phyloP scores from a whole-genome alignment of 2,329 filamentous ascomycete genomes.

The Beauveria bassiana region DNA sequence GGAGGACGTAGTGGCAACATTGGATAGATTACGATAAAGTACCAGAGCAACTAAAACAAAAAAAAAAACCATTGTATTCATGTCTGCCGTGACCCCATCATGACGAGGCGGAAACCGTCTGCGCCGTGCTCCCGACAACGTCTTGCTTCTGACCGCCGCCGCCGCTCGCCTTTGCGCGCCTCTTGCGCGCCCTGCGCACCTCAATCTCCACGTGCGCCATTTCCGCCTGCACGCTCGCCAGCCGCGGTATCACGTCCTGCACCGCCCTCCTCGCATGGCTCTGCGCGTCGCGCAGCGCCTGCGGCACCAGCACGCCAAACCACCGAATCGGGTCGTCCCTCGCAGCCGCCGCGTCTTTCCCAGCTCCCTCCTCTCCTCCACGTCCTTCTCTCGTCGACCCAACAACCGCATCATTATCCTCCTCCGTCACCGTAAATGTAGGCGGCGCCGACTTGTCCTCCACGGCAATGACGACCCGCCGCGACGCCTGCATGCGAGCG shows the following conservation, averaged over 20 bases:
- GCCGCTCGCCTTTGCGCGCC: conserved; percentile 39
- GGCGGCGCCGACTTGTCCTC: conserved; percentile 6
- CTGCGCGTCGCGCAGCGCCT: conserved; percentile 51
- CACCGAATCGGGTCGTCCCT: conserved; percentile 54
- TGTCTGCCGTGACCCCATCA: not conserved
- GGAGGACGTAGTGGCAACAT: conserved; percentile 34
- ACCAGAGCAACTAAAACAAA: not conserved
- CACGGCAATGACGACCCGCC: conserved; percentile 28
- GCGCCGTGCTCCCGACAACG: conserved; percentile 11
- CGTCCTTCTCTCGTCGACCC: not conserved
- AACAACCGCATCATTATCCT: not conserved
- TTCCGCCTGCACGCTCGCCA: conserved; percentile 50
- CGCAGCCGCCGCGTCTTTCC: not conserved
- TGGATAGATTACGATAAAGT: conserved; percentile 15
- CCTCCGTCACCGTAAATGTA: conserved; percentile 15
- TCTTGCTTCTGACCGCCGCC: conserved; percentile 22
- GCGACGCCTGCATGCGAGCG: conserved; percentile 59
- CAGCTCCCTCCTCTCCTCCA: conserved; percentile 4
- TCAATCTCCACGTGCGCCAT: conserved; percentile 62
- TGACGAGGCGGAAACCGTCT: conserved; percentile 12
- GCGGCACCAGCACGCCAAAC: conserved; percentile 49
- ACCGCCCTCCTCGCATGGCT: conserved; percentile 47
- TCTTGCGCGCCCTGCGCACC: conserved; percentile 55
- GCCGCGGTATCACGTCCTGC: conserved; percentile 46
- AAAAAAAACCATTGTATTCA: not conserved